A percentile compares a stretch with the other conserved stretches of the same genome.
Conservation (phyloP, 148 eudicot genomes). For the Talinum fruticosum region DNA sequence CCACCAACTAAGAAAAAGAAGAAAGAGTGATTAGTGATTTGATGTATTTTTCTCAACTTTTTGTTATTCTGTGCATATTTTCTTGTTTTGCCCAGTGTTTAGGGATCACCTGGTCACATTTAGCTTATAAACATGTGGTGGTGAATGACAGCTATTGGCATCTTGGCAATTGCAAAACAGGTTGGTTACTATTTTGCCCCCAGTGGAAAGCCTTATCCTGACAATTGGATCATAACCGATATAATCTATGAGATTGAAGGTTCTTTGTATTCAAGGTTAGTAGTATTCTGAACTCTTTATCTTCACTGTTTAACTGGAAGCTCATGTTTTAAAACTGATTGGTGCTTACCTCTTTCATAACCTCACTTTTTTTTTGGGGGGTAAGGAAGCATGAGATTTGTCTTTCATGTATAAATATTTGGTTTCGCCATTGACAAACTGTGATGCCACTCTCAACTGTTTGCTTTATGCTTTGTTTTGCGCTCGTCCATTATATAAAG, state of each 20-base stretch:
- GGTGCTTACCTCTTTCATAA: background rate
- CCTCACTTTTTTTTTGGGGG: background rate
- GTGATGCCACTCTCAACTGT: background rate
- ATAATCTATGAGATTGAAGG: slow-evolving; percentile 91
- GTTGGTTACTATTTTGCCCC: slow-evolving; percentile 99
- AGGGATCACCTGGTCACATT: slow-evolving; percentile 19
- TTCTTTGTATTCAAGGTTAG: slow-evolving; percentile 79
- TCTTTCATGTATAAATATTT: background rate
- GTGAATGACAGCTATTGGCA: slow-evolving; percentile 42
- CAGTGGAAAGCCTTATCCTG: slow-evolving; percentile 99
- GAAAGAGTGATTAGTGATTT: background rate
- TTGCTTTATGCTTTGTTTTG: background rate
- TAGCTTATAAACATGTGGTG: slow-evolving; percentile 28
- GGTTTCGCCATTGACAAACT: background rate
- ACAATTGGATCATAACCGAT: slow-evolving; percentile 97
- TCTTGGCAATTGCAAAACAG: slow-evolving; percentile 63
- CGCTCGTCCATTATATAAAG: background rate
- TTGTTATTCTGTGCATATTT: background rate
- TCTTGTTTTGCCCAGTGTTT: background rate
- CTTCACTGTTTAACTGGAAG: slow-evolving; percentile 6
- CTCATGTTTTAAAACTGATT: background rate
- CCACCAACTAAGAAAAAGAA: background rate
- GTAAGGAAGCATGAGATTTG: background rate
- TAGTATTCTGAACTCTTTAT: slow-evolving; percentile 14
- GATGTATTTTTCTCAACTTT: background rate